These are phyloP conservation scores for Calocybe cyanea DNA, from an alignment of 768 basidiomycete species.

Conservation along the genomic window DNA sequence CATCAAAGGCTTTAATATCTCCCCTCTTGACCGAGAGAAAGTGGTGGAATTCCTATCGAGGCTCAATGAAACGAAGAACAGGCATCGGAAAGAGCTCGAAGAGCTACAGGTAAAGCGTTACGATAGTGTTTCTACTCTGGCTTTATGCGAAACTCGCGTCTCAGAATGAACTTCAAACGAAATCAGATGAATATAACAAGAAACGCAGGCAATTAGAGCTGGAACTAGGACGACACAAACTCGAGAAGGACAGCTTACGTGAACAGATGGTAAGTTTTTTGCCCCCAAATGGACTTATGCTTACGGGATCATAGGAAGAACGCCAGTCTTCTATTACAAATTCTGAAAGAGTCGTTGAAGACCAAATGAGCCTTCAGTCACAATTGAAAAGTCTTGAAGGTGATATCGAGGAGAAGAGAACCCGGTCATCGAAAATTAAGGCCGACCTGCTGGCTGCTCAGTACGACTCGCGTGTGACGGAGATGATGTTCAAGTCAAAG, in stretches of 20 bases:
- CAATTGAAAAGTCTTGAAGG: slow-evolving; percentile 49
- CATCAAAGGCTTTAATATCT: slow-evolving; percentile 71
- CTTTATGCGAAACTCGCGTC: neutral
- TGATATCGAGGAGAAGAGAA: slow-evolving; percentile 70
- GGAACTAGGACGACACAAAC: slow-evolving; percentile 49
- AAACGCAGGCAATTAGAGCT: slow-evolving; percentile 55
- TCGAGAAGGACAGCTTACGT: slow-evolving; percentile 47
- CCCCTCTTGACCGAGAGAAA: slow-evolving; percentile 67
- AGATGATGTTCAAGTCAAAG: slow-evolving; percentile 51
- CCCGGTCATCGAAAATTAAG: slow-evolving; percentile 57
- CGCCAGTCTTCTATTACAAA: slow-evolving; percentile 46
- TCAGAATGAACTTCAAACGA: slow-evolving; percentile 50
- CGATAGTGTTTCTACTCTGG: neutral
- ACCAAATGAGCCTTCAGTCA: slow-evolving; percentile 47
- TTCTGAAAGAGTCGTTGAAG: slow-evolving; percentile 56
- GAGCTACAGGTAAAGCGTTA: slow-evolving; percentile 52
- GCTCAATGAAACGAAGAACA: slow-evolving; percentile 58
- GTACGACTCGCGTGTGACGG: slow-evolving; percentile 59
- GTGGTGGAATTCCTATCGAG: slow-evolving; percentile 69
- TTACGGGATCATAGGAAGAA: slow-evolving; percentile 35
- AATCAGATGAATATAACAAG: slow-evolving; percentile 63
- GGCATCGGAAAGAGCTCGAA: slow-evolving; percentile 62
- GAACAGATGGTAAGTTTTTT: slow-evolving; percentile 51
- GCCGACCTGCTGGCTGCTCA: slow-evolving; percentile 54
- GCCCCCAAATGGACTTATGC: neutral